phyloP scores from a whole-genome alignment of 192 early-diverging fungal genomes.

The Oehlia diaphana region DNA sequence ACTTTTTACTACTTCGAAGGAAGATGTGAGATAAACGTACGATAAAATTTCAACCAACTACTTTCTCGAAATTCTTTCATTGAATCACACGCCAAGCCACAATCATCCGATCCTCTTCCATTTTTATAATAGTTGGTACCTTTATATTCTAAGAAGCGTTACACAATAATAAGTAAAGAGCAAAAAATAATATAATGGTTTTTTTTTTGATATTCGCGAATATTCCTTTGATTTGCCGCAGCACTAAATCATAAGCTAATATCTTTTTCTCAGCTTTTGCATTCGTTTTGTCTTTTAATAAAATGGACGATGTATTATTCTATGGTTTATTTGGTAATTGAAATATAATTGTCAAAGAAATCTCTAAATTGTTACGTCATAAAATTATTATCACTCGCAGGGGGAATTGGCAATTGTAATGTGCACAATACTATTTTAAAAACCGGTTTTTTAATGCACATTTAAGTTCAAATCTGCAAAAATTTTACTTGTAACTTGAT shows the following conservation, averaged over 20 bases:
- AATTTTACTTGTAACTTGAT: too few species aligned
- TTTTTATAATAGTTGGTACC: neutral
- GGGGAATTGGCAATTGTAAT: too few species aligned
- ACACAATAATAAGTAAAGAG: neutral
- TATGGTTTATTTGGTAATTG: too few species aligned
- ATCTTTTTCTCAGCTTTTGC: too few species aligned
- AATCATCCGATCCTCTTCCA: neutral
- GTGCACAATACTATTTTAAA: too few species aligned
- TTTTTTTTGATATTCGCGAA: slow-evolving; percentile 4
- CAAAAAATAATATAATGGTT: neutral
- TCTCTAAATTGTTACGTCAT: too few species aligned
- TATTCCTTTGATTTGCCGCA: neutral
- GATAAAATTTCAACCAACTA: neutral
- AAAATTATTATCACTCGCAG: too few species aligned
- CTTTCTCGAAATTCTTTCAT: neutral
- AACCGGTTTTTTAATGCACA: too few species aligned
- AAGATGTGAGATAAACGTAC: neutral
- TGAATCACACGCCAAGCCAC: neutral
- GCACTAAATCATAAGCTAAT: neutral
- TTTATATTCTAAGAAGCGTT: neutral
- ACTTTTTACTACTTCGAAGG: neutral
- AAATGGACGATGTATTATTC: too few species aligned
- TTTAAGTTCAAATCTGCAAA: too few species aligned
- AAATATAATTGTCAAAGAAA: too few species aligned
- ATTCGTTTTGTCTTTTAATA: too few species aligned